Conservation (phyloP, 1,284 basidiomycete species). For the Puccinia triticina region DNA sequence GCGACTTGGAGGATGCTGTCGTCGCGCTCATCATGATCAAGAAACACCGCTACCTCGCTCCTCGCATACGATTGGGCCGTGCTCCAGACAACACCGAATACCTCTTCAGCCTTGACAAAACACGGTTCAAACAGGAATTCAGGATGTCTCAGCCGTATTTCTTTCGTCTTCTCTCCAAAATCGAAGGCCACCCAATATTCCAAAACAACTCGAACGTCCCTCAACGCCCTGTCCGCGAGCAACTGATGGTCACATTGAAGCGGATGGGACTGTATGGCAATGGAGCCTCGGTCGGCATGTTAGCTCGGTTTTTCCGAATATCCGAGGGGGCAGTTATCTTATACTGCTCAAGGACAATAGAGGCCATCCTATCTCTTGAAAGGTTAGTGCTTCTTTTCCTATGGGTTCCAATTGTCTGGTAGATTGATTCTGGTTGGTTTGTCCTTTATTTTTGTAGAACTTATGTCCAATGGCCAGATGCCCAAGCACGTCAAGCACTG, state of each 20-base stretch:
- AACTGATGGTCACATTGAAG: no score
- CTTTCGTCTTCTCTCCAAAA: not conserved
- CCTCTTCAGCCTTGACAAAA: no score
- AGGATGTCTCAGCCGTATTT: conserved; percentile 7
- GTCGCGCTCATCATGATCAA: not conserved
- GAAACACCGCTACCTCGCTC: not conserved
- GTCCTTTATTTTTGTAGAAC: not conserved
- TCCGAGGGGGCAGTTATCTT: not conserved
- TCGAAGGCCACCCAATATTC: not conserved
- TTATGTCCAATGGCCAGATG: no score
- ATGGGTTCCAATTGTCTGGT: no score
- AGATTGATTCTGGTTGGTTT: not conserved
- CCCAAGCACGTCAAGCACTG: not conserved
- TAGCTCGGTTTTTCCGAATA: not conserved
- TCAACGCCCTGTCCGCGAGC: no score
- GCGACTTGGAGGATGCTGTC: not conserved
- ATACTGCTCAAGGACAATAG: not conserved
- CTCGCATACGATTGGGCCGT: not conserved
- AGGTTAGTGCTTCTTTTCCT: not conserved
- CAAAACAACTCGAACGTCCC: no score
- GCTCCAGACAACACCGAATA: conserved; percentile 16
- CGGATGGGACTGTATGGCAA: no score
- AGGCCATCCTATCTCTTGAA: not conserved
- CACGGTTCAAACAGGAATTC: conserved; percentile 14
- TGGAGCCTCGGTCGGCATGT: not conserved